A percentile compares a stretch with the other conserved stretches of the same genome.
phyloP scores from a whole-genome alignment of 2,329 filamentous ascomycete genomes.

The Ophiocordyceps polyrhachis-furcata region DNA sequence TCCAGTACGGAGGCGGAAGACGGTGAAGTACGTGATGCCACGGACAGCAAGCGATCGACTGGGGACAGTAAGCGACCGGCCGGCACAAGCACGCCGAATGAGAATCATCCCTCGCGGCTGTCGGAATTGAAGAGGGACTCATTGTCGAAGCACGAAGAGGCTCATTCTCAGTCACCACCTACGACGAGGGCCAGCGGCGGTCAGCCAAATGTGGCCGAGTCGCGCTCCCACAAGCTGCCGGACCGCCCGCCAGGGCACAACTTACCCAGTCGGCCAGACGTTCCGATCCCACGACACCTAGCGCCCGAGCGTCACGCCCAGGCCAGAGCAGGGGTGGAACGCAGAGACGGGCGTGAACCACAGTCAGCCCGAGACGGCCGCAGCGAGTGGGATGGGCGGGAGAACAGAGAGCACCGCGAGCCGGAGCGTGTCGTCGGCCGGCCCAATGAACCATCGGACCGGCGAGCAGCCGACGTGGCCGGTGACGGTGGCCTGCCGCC shows the following conservation, averaged over 20 bases:
- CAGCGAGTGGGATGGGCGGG: slow-evolving; percentile 15
- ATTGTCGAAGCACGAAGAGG: slow-evolving; percentile 8
- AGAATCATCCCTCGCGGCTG: slow-evolving; percentile 15
- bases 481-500: slow-evolving; percentile 13
- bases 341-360: slow-evolving; percentile 11
- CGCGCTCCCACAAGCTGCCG: slow-evolving; percentile 17
- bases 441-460: slow-evolving; percentile 12
- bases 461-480: slow-evolving; percentile 15
- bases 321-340: slow-evolving; percentile 20
- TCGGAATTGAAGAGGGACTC: slow-evolving; percentile 9
- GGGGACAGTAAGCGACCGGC: slow-evolving; percentile 6
- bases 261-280: slow-evolving; percentile 39
- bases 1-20: slow-evolving; percentile 41
- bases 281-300: slow-evolving; percentile 31
- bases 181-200: slow-evolving; percentile 10
- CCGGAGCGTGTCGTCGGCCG: not conserved
- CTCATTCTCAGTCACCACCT: slow-evolving; percentile 9
- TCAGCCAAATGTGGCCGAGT: slow-evolving; percentile 9
- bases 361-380: slow-evolving; percentile 11
- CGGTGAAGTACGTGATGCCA: slow-evolving; percentile 51
- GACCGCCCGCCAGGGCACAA: slow-evolving; percentile 16
- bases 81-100: slow-evolving; percentile 9
- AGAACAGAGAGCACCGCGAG: slow-evolving; percentile 19
- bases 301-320: slow-evolving; percentile 26
- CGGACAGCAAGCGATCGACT: slow-evolving; percentile 6